Evolutionary conservation across 2,329 filamentous ascomycete species (phyloP), one percentile per base, ranked within the genome.

Genomic region (Colletotrichum nymphaeae): DNA sequence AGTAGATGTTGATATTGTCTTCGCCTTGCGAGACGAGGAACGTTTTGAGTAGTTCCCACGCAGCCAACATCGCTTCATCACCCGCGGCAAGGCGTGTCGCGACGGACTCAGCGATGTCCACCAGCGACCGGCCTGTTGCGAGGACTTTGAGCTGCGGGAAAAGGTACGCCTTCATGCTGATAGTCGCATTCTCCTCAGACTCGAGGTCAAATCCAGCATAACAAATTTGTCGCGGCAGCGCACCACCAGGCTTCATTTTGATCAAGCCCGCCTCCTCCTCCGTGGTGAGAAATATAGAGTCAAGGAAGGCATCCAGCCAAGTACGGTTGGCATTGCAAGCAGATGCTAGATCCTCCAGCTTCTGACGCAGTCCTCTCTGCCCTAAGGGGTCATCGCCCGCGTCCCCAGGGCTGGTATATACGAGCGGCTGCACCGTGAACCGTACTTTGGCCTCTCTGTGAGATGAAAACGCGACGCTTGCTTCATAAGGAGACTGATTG

Each of bases 71-170:
- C 1, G 9, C 19, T 16, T 30, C 12, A 16, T 56, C 52, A 9
- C 22, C 63, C 9, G 30, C 22, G 19, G 65, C 57, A 28, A 68
- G 65, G 14, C 46, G 42, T 16, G 28, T 37, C 11, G 28, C 30
- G 5, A 37, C 30, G 16, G 30, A 37, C 5, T 59, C 66, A 5
- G 57, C 42, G 22, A 62, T 55, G 9, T 68, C 30, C 19, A 62
- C 65, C 5, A 53, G 28, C 24, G 26, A 6, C 30, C 11, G 65
- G 22, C 42, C 53, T 6, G 69, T 72, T 46, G 69, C 65, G n/a
- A 69, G 58, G 19, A 65, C 37, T 32, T 58, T 35, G 24, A 72
- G 65, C 19, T 72, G 69, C 4, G 69, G 69, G 24, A 72, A 72
- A 12, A 72, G 30, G 14, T 72, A 72, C 4, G 42, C 26, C 53